Conservation (phyloP, 805 yeast species). For the Naumovozyma castellii region DNA sequence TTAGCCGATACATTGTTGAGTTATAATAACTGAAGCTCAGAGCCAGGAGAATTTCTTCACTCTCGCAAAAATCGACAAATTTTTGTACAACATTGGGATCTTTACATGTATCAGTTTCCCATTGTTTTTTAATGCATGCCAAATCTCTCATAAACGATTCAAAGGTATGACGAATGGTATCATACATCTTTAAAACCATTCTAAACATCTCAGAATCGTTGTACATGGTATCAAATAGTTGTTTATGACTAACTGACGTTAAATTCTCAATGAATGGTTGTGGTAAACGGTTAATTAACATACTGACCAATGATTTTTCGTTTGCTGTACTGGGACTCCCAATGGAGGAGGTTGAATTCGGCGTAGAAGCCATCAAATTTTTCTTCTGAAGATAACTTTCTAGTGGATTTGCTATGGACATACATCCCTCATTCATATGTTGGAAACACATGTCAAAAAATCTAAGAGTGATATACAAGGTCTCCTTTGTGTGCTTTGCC, state of each 20-base stretch:
- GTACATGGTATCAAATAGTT: slow-evolving; percentile 10
- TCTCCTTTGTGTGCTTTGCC: slow-evolving; percentile 38
- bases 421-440: slow-evolving; percentile 14
- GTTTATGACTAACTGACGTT: slow-evolving; percentile 12
- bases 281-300: slow-evolving; percentile 16
- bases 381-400: slow-evolving; percentile 15
- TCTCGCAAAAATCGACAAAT: slow-evolving; percentile 13
- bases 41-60: slow-evolving; percentile 18
- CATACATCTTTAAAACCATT: slow-evolving; percentile 15
- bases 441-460: slow-evolving; percentile 24
- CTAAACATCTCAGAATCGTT: slow-evolving; percentile 19
- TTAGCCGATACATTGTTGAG: slow-evolving; percentile 16
- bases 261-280: slow-evolving; percentile 17
- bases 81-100: slow-evolving; percentile 5
- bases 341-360: slow-evolving; percentile 8
- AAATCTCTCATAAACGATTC: slow-evolving; percentile 13
- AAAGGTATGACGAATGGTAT: slow-evolving; percentile 9
- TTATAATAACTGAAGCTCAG: slow-evolving; percentile 19
- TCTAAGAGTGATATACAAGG: slow-evolving; percentile 22
- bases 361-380: slow-evolving; percentile 17
- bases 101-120: not conserved
- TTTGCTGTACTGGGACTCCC: slow-evolving; percentile 2
- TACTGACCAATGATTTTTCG: slow-evolving; percentile 4
- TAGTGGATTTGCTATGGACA: slow-evolving; percentile 20
- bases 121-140: not conserved